These are phyloP conservation scores for Aspergillus luchuensis DNA, from an alignment of 2,329 filamentous ascomycete genomes.

Conservation along the genomic window DNA sequence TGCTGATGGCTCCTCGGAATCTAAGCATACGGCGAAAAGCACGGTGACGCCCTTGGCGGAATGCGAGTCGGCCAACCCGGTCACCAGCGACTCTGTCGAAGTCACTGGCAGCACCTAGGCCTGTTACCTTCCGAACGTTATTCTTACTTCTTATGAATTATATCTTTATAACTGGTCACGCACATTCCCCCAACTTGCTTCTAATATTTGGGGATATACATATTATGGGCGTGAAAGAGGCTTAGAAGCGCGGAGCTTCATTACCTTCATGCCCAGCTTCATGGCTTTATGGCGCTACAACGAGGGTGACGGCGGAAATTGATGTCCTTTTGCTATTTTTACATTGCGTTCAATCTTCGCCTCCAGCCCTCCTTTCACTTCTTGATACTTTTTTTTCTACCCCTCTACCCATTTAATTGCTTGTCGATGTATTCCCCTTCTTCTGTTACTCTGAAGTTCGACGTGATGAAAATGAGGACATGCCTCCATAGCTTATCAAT, in stretches of 20 bases:
- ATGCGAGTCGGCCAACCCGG: constrained; percentile 31
- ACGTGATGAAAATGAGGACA: constrained; percentile 28
- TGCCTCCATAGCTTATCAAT: constrained; percentile 25
- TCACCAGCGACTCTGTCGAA: constrained; percentile 30
- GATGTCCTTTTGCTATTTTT: constrained; percentile 20
- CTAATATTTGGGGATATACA: constrained; percentile 42
- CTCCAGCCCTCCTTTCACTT: constrained; percentile 10
- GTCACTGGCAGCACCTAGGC: constrained; percentile 29
- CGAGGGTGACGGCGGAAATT: constrained; percentile 27
- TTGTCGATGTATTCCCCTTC: constrained; percentile 23
- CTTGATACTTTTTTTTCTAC: constrained; percentile 13
- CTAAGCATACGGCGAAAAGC: constrained; percentile 38
- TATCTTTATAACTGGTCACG: constrained; percentile 22
- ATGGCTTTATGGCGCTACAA: constrained; percentile 40
- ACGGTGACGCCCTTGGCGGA: constrained; percentile 37
- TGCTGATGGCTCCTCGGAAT: constrained; percentile 46
- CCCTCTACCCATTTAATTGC: constrained; percentile 13
- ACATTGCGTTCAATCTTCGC: constrained; percentile 17
- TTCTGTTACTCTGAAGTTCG: constrained; percentile 21
- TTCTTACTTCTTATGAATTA: constrained; percentile 30
- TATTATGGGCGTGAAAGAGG: constrained; percentile 36
- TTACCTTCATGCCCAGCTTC: constrained; percentile 26
- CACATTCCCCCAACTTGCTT: constrained; percentile 29
- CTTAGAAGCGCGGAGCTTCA: too few species aligned
- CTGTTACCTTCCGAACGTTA: constrained; percentile 1